These are phyloP conservation scores for Globisporangium acanthophoron DNA, from an alignment of 352 stramenopile genomes.

Conservation along the genomic window DNA sequence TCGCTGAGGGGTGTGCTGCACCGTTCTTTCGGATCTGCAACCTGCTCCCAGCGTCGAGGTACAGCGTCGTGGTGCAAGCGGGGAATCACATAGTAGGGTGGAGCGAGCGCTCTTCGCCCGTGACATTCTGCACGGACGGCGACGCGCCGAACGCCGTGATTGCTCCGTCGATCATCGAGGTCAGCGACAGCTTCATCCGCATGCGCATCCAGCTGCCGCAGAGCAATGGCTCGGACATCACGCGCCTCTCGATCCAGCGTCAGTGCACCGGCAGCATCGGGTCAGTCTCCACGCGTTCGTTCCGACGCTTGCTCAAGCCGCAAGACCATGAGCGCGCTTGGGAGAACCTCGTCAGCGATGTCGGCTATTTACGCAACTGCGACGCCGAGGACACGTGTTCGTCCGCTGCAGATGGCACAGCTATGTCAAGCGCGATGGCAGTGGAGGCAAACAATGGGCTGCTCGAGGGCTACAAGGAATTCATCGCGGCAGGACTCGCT, in stretches of 20 bases:
- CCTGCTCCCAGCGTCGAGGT: conserved; percentile 36
- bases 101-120: conserved; percentile 21
- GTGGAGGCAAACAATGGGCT: neutral
- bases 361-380: conserved; percentile 17
- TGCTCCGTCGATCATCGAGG: conserved; percentile 26
- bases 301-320: conserved; percentile 28
- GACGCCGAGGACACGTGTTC: conserved; percentile 7
- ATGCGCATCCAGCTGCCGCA: conserved; percentile 35
- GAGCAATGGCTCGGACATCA: conserved; percentile 30
- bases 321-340: conserved; percentile 27
- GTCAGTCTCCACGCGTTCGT: conserved; percentile 20
- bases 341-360: conserved; percentile 27
- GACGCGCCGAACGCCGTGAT: conserved; percentile 37
- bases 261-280: conserved; percentile 34
- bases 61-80: conserved; percentile 33
- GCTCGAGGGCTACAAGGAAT: conserved; percentile 22
- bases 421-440: neutral
- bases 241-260: conserved; percentile 28
- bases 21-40: conserved; percentile 25
- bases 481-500: conserved; percentile 22
- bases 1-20: conserved; percentile 17
- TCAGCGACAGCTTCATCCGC: conserved; percentile 33
- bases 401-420: neutral
- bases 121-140: conserved; percentile 28
- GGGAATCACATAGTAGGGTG: conserved; percentile 42